Conservation (phyloP, 2,329 filamentous ascomycete genomes). For the Teratosphaeria destructans region DNA sequence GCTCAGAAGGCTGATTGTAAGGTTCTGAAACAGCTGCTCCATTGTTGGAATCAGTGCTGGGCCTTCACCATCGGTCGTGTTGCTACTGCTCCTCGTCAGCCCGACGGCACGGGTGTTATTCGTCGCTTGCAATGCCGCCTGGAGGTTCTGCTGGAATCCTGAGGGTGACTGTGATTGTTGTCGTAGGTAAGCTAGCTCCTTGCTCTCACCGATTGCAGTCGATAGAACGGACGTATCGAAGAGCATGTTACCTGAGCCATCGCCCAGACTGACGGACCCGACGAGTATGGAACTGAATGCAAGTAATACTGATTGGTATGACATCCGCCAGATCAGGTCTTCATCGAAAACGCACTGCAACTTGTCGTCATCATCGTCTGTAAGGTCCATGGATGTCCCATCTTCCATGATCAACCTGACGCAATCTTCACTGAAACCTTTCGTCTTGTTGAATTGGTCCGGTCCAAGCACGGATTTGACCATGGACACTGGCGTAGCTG, state of each 20-base stretch:
- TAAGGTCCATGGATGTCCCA: not conserved
- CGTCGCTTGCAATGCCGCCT: not conserved
- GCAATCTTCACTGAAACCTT: not conserved
- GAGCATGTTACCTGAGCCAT: not conserved
- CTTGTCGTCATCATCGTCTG: not conserved
- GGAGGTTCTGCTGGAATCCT: not conserved
- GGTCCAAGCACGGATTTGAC: not conserved
- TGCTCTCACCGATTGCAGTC: not conserved
- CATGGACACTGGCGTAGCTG: not conserved
- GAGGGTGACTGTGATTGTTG: not conserved
- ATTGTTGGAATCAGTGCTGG: not conserved
- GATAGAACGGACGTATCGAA: not conserved
- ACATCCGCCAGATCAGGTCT: not conserved
- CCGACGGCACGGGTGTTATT: not conserved
- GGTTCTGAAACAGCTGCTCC: not conserved
- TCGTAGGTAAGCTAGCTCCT: not conserved
- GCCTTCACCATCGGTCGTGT: not conserved
- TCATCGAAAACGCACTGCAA: not conserved
- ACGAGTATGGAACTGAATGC: not conserved
- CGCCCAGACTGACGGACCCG: not conserved
- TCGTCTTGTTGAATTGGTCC: not conserved
- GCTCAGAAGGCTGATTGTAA: not conserved
- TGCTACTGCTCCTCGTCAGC: not conserved
- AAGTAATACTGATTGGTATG: not conserved
- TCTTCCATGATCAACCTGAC: not conserved